phyloP scores from a whole-genome alignment of 768 basidiomycete species.

The Cytidiella melzeri region DNA sequence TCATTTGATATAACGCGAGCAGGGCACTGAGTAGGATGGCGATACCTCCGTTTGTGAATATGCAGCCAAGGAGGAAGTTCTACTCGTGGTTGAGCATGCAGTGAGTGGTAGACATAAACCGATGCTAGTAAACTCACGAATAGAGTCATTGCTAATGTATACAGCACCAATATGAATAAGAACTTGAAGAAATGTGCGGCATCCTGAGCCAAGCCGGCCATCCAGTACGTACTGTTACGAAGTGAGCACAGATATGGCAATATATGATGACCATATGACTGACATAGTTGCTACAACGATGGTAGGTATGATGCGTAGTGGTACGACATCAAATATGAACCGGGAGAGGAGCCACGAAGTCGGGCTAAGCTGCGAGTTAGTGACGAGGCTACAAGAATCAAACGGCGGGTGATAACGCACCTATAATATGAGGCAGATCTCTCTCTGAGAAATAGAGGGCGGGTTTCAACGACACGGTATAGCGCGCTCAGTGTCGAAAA shows the following conservation, averaged over 20 bases:
- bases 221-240: conserved; percentile 75
- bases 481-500: conserved; percentile 89
- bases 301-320: conserved; percentile 83
- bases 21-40: conserved; percentile 85
- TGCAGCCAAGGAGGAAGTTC: conserved; percentile 87
- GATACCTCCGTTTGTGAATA: conserved; percentile 83
- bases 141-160: conserved; percentile 78
- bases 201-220: conserved; percentile 81
- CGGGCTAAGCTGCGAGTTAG: conserved; percentile 43
- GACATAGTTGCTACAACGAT: conserved; percentile 82
- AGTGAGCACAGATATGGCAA: neutral
- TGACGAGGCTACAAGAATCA: neutral
- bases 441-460: conserved; percentile 87
- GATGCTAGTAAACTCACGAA: conserved; percentile 46
- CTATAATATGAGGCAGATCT: conserved; percentile 82
- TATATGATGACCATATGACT: conserved; percentile 23
- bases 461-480: conserved; percentile 79
- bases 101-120: neutral
- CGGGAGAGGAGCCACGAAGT: conserved; percentile 89
- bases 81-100: conserved; percentile 20
- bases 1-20: conserved; percentile 75
- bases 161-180: conserved; percentile 82
- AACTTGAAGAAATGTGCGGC: conserved; percentile 92
- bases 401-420: conserved; percentile 27
- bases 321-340: conserved; percentile 84